Evolutionary conservation across 805 yeast genomes (phyloP).

Genomic region (Hagleromyces aurorensis): DNA sequence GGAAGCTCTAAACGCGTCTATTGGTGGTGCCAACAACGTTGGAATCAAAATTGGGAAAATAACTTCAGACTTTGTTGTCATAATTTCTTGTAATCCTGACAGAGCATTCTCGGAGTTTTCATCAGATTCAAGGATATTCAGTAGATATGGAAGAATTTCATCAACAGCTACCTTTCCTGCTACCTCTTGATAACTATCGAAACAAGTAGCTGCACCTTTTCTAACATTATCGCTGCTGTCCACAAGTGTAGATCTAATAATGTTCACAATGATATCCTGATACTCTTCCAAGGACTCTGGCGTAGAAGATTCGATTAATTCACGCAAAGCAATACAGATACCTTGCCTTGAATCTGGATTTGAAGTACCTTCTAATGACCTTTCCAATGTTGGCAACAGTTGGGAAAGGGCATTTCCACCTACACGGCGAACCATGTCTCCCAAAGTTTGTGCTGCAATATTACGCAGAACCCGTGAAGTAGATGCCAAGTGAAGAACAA

Average conservation of each 20-base stretch:
- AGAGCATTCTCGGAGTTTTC: conserved; percentile 67
- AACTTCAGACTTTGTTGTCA: conserved; percentile 82
- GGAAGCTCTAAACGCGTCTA: conserved; percentile 75
- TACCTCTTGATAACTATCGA: conserved; percentile 75
- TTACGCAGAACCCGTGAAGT: conserved; percentile 67
- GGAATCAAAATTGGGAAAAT: conserved; percentile 93
- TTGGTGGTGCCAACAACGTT: conserved; percentile 70
- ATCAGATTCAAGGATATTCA: conserved; percentile 54
- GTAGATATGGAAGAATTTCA: conserved; percentile 76
- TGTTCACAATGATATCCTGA: conserved; percentile 61
- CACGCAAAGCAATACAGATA: conserved; percentile 87
- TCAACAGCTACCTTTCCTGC: conserved; percentile 84
- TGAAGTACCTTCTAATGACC: conserved; percentile 45
- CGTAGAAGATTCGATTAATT: conserved; percentile 69
- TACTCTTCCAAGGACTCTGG: conserved; percentile 52
- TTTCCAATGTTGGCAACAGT: conserved; percentile 76
- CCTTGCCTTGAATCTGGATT: conserved; percentile 92
- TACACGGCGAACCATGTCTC: conserved; percentile 90
- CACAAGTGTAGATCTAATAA: conserved; percentile 70
- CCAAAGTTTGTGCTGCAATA: conserved; percentile 88
- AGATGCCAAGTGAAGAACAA: conserved; percentile 80
- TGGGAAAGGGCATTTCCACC: conserved; percentile 82
- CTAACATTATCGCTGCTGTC: conserved; percentile 71
- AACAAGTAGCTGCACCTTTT: conserved; percentile 85
- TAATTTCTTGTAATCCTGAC: conserved; percentile 81